phyloP scores from a whole-genome alignment of 352 stramenopile species.

The Phytophthora fragariaefolia region DNA sequence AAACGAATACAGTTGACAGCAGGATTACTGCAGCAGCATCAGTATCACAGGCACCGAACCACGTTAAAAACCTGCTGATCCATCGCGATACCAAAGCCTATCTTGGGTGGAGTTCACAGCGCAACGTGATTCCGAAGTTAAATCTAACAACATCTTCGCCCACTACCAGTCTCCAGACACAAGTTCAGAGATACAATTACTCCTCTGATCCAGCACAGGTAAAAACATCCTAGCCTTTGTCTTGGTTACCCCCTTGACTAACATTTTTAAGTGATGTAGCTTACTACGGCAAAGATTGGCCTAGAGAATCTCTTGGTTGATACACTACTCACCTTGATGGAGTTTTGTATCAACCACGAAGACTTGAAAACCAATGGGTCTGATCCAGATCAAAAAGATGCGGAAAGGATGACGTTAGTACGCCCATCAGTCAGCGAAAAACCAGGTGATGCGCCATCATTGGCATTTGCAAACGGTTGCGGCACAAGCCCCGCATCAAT shows the following conservation, averaged over 20 bases:
- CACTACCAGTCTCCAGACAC: conserved; percentile 28
- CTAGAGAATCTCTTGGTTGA: conserved; percentile 44
- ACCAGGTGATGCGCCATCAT: background rate
- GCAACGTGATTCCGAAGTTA: conserved; percentile 8
- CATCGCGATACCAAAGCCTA: conserved; percentile 50
- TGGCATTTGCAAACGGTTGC: conserved; percentile 47
- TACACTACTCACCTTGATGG: conserved; percentile 38
- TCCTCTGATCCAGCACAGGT: conserved; percentile 55
- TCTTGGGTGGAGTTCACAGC: conserved; percentile 19
- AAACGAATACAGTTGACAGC: conserved; percentile 10
- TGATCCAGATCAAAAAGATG: background rate
- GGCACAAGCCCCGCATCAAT: conserved; percentile 47
- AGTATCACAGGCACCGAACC: conserved; percentile 34
- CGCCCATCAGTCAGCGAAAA: conserved; percentile 14
- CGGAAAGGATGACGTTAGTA: conserved; percentile 20
- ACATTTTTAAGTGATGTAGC: conserved; percentile 23
- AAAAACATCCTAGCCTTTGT: background rate
- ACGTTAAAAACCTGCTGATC: conserved; percentile 68
- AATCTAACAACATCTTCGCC: background rate
- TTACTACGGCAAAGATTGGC: conserved; percentile 38
- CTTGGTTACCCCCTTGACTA: background rate
- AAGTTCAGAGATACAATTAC: conserved; percentile 56
- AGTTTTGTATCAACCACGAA: conserved; percentile 20
- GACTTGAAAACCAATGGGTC: background rate
- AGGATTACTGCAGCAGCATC: background rate